phyloP scores from a whole-genome alignment of 2,329 filamentous ascomycete genomes.

The Alternaria panax region DNA sequence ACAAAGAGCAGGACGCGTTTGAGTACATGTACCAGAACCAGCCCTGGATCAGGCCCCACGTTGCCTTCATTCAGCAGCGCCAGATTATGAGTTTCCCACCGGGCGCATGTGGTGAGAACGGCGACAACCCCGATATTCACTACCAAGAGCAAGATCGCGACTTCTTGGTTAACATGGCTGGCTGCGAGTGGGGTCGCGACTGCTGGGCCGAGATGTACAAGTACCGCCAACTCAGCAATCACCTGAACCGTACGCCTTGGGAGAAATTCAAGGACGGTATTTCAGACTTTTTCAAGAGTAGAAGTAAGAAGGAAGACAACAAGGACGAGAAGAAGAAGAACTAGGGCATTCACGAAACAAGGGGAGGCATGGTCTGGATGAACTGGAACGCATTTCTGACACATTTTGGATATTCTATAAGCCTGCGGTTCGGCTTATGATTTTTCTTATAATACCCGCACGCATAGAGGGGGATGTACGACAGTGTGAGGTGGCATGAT shows the following conservation, averaged over 20 bases:
- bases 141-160: conserved; percentile 86
- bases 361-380: conserved; percentile 5
- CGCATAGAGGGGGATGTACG: conserved; percentile 13
- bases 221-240: conserved; percentile 89
- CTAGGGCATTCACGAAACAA: conserved; percentile 1
- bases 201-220: conserved; percentile 99
- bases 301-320: conserved; percentile 34
- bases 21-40: conserved; percentile 91
- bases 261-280: conserved; percentile 66
- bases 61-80: conserved; percentile 88
- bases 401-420: conserved; percentile 18
- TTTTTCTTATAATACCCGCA: conserved; percentile 22
- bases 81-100: conserved; percentile 93
- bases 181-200: conserved; percentile 94
- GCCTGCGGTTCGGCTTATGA: conserved; percentile 13
- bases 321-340: conserved; percentile 27
- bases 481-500: conserved; percentile 12
- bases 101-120: conserved; percentile 83
- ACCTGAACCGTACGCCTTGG: conserved; percentile 84
- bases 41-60: conserved; percentile 88
- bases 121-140: conserved; percentile 78
- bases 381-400: conserved; percentile 11
- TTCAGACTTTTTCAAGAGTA: conserved; percentile 48
- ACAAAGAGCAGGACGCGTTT: conserved; percentile 96
- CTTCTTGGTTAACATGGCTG: conserved; percentile 98